Evolutionary conservation across 352 stramenopile species (phyloP), one percentile per base, ranked within the genome.

Genomic region (Phytophthora kernoviae): DNA sequence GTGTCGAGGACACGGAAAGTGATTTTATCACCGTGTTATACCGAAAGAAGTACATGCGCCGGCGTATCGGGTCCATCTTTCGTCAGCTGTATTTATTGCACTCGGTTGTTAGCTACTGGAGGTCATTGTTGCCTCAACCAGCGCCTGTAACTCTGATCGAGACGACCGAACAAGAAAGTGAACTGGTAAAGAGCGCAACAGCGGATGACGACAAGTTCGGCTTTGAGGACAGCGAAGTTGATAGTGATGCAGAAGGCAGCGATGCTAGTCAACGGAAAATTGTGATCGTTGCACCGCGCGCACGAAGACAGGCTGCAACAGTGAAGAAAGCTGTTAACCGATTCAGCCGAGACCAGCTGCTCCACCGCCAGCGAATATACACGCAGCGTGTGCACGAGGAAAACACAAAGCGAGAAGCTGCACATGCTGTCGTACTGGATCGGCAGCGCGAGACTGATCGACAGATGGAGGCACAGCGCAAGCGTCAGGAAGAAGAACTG

Each of bases 11-110:
- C 52, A 77, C 68, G 0, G 80, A 87, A 42, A 87, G 51, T 46
- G 69, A 72, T 41, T 40, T 90, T 1, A 69, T 90, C 33, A 65
- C 68, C 22, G 80, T 77, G n/a, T 41, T 90, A 5, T 90, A 90
- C 24, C 73, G 77, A 9, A 84, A 79, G 40, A 87, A 85, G 42
- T 90, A 84, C 53, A 68, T 88, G 20, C 75, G 75, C 21, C 59
- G 59, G 22, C 68, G 73, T 2, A 51, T 88, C 10, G 66, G 65
- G 5, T 34, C 56, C 10, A 10, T 74, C 10, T 77, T 90, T 8
- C 68, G 58, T 1, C 58, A 73, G 0, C 20, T 81, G 5, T 61
- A 58, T 18, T 73, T 36, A 32, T 51, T 75, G 24, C 43, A 68
- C 12, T 71, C 63, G 1, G 59, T 84, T 43, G 40, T 62, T 1